Percentiles rank a stretch among this genome's conserved stretches.
Conservation (phyloP, 2,329 filamentous ascomycete species). For the Cordyceps fumosorosea region DNA sequence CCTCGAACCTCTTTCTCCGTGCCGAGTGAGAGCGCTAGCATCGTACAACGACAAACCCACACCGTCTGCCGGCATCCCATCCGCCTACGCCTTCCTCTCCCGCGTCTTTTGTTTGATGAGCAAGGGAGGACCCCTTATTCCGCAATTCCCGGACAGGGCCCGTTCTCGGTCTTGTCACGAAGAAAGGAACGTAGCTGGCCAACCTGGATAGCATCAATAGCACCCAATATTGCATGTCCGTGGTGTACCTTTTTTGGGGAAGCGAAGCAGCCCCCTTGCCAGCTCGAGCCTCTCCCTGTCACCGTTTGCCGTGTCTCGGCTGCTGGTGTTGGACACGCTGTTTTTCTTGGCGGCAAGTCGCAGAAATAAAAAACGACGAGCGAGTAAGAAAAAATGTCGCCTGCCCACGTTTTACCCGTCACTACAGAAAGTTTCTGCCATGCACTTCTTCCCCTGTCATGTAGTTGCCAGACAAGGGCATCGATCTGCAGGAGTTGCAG, state of each 20-base stretch:
- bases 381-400: neutral
- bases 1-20: neutral
- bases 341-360: neutral
- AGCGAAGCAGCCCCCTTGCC: neutral
- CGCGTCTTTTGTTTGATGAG: neutral
- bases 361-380: neutral
- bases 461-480: neutral
- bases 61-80: neutral
- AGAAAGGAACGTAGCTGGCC: neutral
- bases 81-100: neutral
- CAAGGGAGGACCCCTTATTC: neutral
- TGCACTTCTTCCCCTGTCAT: neutral
- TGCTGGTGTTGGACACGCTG: neutral
- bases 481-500: neutral
- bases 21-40: neutral
- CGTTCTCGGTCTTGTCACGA: neutral
- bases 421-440: neutral
- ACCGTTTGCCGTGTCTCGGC: neutral
- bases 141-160: neutral
- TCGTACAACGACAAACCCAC: neutral
- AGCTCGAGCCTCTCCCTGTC: neutral
- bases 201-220: neutral
- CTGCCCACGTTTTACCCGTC: neutral
- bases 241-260: neutral
- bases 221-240: neutral